Evolutionary conservation across 768 basidiomycete genomes (phyloP), one percentile per base, ranked within the genome.

Genomic region (Jaapia argillacea): DNA sequence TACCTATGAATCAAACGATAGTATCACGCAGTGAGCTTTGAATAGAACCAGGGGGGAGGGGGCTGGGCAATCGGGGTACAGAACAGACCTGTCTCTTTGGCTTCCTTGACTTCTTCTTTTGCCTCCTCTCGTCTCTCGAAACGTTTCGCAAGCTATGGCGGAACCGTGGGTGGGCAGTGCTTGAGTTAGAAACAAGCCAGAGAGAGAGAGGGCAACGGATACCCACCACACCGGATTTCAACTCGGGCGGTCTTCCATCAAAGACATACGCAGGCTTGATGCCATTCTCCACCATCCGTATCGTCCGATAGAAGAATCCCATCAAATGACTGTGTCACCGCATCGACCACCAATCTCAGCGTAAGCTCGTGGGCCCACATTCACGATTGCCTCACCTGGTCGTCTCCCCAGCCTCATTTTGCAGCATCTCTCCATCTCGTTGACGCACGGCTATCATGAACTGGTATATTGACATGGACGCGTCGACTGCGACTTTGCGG

Each of bases 191-290:
- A 16, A 33, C 28, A 16, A n/a, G 28, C 28, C 28, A 33, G 10
- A 33, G 28, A 10, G 28, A 16, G 37, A 7, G 22, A 21, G 22
- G 10, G 20, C 20, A 22, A 7, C 37, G 12, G 37, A 21, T 12
- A 82, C 90, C 57, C 55, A 99, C 94, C 55, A 98, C 92, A 41
- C 90, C 90, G 45, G 90, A 83, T 67, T 99, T 99, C 66, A 99
- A 64, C 54, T 97, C 92, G 37, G 96, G 96, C 2, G 96, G 96
- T 61, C 93, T 94, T 18, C 96, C 96, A 62, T 99, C 96, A 51
- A 99, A 99, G 25, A 99, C 90, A 62, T 98, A 98, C 25, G 85
- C 85, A 0, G 94, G 93, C 57, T 99, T 99, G 58, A 99, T 91
- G 3, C 96, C 96, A 51, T 98, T 94, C 65, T 99, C 96, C 14